Percentiles rank a stretch among this genome's conserved stretches.
These are phyloP conservation scores for Pleurotus pulmonarius DNA, from an alignment of 768 basidiomycete species.

Conservation along the genomic window DNA sequence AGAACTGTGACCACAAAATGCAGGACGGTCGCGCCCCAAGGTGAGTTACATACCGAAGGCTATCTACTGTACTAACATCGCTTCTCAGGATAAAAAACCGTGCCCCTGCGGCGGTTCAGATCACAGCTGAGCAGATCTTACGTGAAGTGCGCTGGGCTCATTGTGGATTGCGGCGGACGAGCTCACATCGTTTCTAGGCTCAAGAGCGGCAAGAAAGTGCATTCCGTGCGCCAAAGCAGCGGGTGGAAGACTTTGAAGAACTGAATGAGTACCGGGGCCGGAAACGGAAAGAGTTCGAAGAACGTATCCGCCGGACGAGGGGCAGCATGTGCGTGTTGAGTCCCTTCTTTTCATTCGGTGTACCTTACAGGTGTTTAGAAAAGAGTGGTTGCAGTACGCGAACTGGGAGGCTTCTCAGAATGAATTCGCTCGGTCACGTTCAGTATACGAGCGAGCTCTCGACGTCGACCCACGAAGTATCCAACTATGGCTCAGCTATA, in stretches of 20 bases:
- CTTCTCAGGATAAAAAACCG: conserved; percentile 86
- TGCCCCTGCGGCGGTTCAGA: conserved; percentile 91
- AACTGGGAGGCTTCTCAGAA: conserved; percentile 96
- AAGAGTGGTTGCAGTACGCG: conserved; percentile 85
- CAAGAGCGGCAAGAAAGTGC: conserved; percentile 96
- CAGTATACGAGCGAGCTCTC: conserved; percentile 93
- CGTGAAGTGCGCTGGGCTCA: conserved; percentile 60
- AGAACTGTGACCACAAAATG: conserved; percentile 33
- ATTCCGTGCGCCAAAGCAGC: conserved; percentile 89
- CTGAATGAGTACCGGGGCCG: conserved; percentile 87
- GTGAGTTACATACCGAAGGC: conserved; percentile 29
- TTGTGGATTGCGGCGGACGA: neutral
- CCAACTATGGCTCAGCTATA: conserved; percentile 91
- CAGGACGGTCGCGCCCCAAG: conserved; percentile 81
- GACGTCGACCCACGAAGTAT: conserved; percentile 91
- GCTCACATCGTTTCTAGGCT: conserved; percentile 48
- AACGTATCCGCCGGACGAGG: conserved; percentile 74
- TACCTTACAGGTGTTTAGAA: conserved; percentile 37
- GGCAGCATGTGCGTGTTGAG: conserved; percentile 64
- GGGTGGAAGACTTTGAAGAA: conserved; percentile 95
- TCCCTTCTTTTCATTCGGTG: neutral
- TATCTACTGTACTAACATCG: too few species aligned
- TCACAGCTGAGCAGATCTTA: conserved; percentile 96
- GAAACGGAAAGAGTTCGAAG: conserved; percentile 93
- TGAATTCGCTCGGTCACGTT: conserved; percentile 91